These are phyloP conservation scores for Talaromyces trachyspermus DNA, from an alignment of 495 filamentous ascomycete genomes.

Conservation along the genomic window DNA sequence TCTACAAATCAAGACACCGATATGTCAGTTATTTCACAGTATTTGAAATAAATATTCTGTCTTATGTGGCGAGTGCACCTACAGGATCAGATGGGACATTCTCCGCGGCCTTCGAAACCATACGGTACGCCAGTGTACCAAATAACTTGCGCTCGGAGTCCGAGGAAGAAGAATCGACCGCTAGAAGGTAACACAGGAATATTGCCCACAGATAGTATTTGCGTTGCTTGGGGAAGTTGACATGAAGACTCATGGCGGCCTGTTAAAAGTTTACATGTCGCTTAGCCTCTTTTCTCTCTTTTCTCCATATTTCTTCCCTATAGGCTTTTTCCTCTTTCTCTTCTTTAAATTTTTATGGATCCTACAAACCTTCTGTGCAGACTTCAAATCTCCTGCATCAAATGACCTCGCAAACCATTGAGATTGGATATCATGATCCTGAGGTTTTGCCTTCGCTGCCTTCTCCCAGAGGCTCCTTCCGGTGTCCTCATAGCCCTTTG, in stretches of 20 bases:
- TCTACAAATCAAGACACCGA: slow-evolving; percentile 17
- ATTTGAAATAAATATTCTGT: slow-evolving; percentile 3
- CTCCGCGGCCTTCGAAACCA: slow-evolving; percentile 48
- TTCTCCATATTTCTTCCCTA: too few species aligned
- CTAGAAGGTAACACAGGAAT: slow-evolving; percentile 39
- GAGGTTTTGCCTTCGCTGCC: slow-evolving; percentile 43
- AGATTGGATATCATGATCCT: slow-evolving; percentile 43
- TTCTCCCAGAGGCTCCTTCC: slow-evolving; percentile 45
- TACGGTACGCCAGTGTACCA: slow-evolving; percentile 51
- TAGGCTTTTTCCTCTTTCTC: too few species aligned
- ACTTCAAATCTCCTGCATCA: slow-evolving; percentile 44
- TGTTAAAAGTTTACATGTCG: slow-evolving; percentile 14
- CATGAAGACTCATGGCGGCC: slow-evolving; percentile 54
- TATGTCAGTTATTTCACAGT: not conserved
- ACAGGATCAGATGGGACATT: slow-evolving; percentile 43
- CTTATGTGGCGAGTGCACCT: slow-evolving; percentile 12
- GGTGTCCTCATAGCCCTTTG: slow-evolving; percentile 26
- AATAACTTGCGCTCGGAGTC: slow-evolving; percentile 48
- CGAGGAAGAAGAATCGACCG: slow-evolving; percentile 27
- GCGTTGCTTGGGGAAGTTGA: slow-evolving; percentile 46
- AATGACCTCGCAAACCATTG: slow-evolving; percentile 47
- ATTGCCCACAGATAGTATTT: slow-evolving; percentile 56
- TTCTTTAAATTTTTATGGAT: too few species aligned
- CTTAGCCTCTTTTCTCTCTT: too few species aligned
- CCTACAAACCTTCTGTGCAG: slow-evolving; percentile 45